Conservation (phyloP, 352 stramenopile species). For the Pythium periplocum region DNA sequence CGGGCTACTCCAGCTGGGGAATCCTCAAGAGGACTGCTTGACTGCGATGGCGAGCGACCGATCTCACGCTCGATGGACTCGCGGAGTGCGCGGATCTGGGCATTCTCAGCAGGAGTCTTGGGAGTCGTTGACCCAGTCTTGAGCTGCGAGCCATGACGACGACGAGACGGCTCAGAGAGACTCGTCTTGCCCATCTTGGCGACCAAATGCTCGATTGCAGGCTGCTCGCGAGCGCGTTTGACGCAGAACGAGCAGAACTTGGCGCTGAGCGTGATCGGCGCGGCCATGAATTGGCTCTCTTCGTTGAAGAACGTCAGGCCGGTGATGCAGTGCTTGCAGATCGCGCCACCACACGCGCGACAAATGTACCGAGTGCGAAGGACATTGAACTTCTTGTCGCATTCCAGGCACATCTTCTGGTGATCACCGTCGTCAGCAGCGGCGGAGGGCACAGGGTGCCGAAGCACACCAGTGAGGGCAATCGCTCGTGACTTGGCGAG, state of each 20-base stretch:
- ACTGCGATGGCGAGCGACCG: conserved; percentile 12
- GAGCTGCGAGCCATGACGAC: conserved; percentile 1
- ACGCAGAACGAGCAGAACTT: conserved; percentile 21
- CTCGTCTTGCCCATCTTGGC: conserved; percentile 15
- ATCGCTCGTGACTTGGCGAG: conserved; percentile 14
- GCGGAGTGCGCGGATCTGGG: conserved; percentile 1
- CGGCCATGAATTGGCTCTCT: conserved; percentile 8
- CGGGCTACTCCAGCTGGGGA: too few relatives aligned
- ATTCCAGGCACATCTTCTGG: conserved; percentile 20
- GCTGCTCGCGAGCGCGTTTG: conserved; percentile 13
- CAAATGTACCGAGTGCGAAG: conserved; percentile 19
- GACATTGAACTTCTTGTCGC: conserved; percentile 22
- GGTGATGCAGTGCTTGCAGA: conserved; percentile 24
- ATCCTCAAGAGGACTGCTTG: conserved; percentile 3
- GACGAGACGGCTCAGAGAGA: conserved; percentile 7
- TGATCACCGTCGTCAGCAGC: conserved; percentile 2
- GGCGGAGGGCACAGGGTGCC: neutral
- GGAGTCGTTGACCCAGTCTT: too few relatives aligned
- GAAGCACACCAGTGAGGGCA: conserved; percentile 8
- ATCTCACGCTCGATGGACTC: conserved; percentile 14
- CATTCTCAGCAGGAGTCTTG: too few relatives aligned
- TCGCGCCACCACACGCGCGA: conserved; percentile 15
- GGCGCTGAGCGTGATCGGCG: conserved; percentile 8
- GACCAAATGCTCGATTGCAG: conserved; percentile 11
- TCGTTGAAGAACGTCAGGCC: conserved; percentile 27